Evolutionary conservation across 2,329 filamentous ascomycete genomes (phyloP), one percentile per base, ranked within the genome.

Genomic region (Alternaria consortialis): DNA sequence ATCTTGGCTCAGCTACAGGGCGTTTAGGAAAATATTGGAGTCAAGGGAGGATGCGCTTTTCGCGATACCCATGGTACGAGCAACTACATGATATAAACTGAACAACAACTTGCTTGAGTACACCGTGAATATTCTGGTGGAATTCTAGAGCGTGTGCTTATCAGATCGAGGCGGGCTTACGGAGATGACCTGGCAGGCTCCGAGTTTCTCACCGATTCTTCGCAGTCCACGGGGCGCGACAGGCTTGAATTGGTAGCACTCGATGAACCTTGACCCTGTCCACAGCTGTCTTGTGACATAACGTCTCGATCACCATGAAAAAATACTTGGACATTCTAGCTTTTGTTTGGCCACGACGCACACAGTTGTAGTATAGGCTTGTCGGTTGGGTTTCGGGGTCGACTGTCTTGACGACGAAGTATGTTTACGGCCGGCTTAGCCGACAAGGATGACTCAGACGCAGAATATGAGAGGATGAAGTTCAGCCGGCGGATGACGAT

Each of bases 171-270:
- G 4, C 29, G 40, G 39, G 44, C n/a, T n/a, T 25, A 17, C 12
- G 29, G 51, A 54, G 27, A 32, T 54, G 39, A n/a, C 37, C 32
- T 53, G 36, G 36, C 23, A 12, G 13, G 17, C 9, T 36, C 51
- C 51, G 51, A 54, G 20, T 32, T 34, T 25, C 31, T 48, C 29
- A 15, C 46, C 46, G 46, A 48, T 47, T 3, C 32, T 7, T 34
- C 54, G 40, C 43, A 29, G 5, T 51, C 43, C 54, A 37, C 54
- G 42, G 54, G 13, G 29, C 20, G 53, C 51, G 51, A 31, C 37
- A 15, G 25, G 5, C 37, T 40, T 31, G 13, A 13, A 34, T 48
- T 9, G 44, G 46, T 31, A 31, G 37, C 25, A 54, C 27, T 12
- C 44, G 4, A 7, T 34, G 27, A 25, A n/a, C 17, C 37, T 32